A percentile compares a stretch with the other conserved stretches of the same genome.
phyloP scores from a whole-genome alignment of 768 basidiomycete genomes.

The Collybia nuda region DNA sequence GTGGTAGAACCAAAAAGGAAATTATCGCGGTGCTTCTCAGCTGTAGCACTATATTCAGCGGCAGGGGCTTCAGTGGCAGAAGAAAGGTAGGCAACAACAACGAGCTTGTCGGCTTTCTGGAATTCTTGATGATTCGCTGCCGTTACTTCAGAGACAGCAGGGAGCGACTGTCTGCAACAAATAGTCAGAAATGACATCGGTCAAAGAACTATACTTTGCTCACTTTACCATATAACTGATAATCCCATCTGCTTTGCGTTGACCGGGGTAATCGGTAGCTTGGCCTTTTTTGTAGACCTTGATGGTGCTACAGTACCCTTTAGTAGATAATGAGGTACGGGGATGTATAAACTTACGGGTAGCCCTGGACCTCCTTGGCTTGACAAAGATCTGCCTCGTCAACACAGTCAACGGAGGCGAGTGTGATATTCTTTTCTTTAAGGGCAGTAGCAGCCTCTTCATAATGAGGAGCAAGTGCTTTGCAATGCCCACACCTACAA shows the following conservation, averaged over 20 bases:
- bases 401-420: constrained; percentile 98
- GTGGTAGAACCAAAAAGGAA: constrained; percentile 89
- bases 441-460: constrained; percentile 92
- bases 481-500: constrained; percentile 93
- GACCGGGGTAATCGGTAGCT: constrained; percentile 78
- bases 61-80: constrained; percentile 71
- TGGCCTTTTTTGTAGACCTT: constrained; percentile 91
- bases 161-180: constrained; percentile 75
- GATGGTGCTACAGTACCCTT: constrained; percentile 57
- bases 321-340: neutral
- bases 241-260: constrained; percentile 94
- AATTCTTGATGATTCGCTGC: constrained; percentile 79
- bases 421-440: constrained; percentile 85
- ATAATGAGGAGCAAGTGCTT: constrained; percentile 91
- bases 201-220: constrained; percentile 23
- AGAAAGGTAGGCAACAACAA: constrained; percentile 81
- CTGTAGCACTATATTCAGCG: constrained; percentile 73
- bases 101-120: constrained; percentile 85
- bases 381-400: constrained; percentile 92
- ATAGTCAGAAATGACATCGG: neutral
- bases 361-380: constrained; percentile 84
- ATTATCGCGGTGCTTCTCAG: constrained; percentile 87
- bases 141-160: constrained; percentile 86
- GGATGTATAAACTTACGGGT: constrained; percentile 65
- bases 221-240: constrained; percentile 96